phyloP scores from a whole-genome alignment of 371 early-diverging fungal genomes.

The Basidiobolus heterosporus region DNA sequence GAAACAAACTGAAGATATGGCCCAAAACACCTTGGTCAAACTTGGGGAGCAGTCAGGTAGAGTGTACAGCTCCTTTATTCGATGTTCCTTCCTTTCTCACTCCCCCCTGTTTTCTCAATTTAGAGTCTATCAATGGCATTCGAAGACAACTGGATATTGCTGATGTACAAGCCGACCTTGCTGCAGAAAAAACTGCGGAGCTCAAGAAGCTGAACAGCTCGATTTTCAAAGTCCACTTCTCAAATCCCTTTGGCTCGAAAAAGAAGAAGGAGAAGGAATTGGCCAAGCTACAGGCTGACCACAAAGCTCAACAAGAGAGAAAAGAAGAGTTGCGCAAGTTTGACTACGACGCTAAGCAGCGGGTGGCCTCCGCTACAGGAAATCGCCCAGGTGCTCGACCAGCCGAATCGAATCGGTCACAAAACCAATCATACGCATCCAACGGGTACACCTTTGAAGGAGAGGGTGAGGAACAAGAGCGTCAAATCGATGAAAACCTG shows the following conservation, averaged over 20 bases:
- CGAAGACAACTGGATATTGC: constrained; percentile 49
- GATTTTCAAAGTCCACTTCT: constrained; percentile 43
- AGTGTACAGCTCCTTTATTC: constrained; percentile 3
- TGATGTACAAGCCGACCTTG: constrained; percentile 41
- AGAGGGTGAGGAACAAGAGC: constrained; percentile 45
- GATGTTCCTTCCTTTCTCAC: neutral
- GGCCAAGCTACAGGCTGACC: constrained; percentile 18
- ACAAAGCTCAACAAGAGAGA: constrained; percentile 16
- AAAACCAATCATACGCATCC: neutral
- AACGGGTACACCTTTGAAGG: constrained; percentile 38
- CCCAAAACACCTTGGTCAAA: constrained; percentile 33
- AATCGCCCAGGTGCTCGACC: constrained; percentile 10
- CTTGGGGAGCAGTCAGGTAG: constrained; percentile 41
- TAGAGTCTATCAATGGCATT: constrained; percentile 45
- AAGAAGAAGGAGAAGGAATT: constrained; percentile 28
- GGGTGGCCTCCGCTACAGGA: constrained; percentile 23
- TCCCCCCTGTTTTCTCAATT: neutral
- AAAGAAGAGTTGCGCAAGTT: constrained; percentile 15
- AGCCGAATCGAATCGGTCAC: constrained; percentile 1
- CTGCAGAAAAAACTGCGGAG: constrained; percentile 45
- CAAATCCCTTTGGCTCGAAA: constrained; percentile 27
- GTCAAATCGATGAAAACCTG: constrained; percentile 61
- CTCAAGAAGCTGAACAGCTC: constrained; percentile 54
- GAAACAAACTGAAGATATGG: constrained; percentile 37
- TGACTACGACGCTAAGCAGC: constrained; percentile 20